Evolutionary conservation across 2,329 filamentous ascomycete species (phyloP).

Genomic region (Verticillium nubilum): DNA sequence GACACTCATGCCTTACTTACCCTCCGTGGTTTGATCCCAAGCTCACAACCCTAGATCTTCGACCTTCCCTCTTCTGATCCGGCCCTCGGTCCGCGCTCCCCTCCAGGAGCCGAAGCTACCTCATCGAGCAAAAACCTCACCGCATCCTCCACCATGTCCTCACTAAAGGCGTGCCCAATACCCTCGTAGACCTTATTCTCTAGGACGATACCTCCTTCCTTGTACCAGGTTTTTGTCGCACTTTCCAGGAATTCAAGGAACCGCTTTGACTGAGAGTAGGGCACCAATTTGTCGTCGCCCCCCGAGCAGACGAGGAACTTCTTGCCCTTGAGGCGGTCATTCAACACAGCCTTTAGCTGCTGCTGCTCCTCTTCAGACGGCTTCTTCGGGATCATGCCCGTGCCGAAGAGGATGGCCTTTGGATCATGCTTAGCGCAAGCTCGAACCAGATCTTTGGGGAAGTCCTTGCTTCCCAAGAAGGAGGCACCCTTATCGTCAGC

Average conservation of each 20-base stretch:
- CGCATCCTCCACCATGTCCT: constrained; percentile 61
- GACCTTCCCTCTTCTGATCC: constrained; percentile 13
- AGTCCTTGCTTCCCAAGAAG: constrained; percentile 74
- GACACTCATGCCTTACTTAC: too few species aligned
- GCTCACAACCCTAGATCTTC: constrained; percentile 19
- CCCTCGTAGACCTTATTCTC: constrained; percentile 64
- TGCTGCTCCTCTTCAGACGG: constrained; percentile 31
- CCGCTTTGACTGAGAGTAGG: constrained; percentile 53
- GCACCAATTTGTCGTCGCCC: constrained; percentile 65
- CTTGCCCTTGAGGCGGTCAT: constrained; percentile 52
- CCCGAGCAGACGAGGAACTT: constrained; percentile 61
- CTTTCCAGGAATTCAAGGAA: constrained; percentile 59
- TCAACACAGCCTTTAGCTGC: constrained; percentile 39
- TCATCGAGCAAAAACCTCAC: constrained; percentile 54
- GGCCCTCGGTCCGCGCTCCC: background rate
- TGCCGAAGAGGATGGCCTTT: constrained; percentile 64
- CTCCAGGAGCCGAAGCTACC: constrained; percentile 26
- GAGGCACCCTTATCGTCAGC: constrained; percentile 46
- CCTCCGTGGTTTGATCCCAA: too few species aligned
- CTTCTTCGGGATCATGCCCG: constrained; percentile 25
- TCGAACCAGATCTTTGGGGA: constrained; percentile 63
- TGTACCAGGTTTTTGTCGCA: constrained; percentile 46
- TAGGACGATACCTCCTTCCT: constrained; percentile 49
- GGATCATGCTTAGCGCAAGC: constrained; percentile 67
- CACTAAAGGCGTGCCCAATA: constrained; percentile 64